Evolutionary conservation across 257 asterid species (phyloP), one percentile per base, ranked within the genome.

Genomic region (Nicotiana undulata): DNA sequence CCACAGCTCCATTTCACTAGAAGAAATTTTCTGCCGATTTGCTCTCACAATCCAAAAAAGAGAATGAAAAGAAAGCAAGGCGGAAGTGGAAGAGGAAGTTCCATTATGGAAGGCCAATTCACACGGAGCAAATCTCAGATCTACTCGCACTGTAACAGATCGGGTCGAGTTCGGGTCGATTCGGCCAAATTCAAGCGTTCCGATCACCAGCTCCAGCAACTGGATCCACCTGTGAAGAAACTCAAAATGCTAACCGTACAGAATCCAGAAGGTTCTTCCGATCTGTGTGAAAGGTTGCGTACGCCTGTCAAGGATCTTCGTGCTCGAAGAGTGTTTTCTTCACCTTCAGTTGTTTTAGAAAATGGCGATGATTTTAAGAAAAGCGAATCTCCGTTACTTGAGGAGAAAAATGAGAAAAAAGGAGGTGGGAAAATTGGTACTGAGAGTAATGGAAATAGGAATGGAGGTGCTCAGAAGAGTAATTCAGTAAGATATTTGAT

Each of bases 61-160:
- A 6, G 18, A 44, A 44, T 37, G 16, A 74, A 74, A 28, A 74
- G 78, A 74, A 68, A 68, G 34, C 51, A 65, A 65, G 3, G 49
- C 7, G 26, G 46, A 16, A 34, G 55, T 1, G 32, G 32, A 34
- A 66, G 52, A 37, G 44, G 16, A 12, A n/a, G 32, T 34, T 74
- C 61, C 24, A 49, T 74, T 0, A 61, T 44, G 76, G 82, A 79
- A 15, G 88, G 90, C 59, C 51, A 63, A 34, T 63, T 80, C 22
- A 89, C 93, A 28, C 92, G 95, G 67, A 87, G 89, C 91, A 88
- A 81, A 79, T 46, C 92, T n/a, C 86, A 79, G 81, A 82, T 83
- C 12, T 83, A 63, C 61, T 12, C 76, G 83, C 88, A 87, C 60
- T 85, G 29, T 5, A 86, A 81, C 80, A 84, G 90, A 4, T 90